Base-by-base conservation (phyloP, 2,329 filamentous ascomycete genomes). In the Alternaria tenuissima region DNA sequence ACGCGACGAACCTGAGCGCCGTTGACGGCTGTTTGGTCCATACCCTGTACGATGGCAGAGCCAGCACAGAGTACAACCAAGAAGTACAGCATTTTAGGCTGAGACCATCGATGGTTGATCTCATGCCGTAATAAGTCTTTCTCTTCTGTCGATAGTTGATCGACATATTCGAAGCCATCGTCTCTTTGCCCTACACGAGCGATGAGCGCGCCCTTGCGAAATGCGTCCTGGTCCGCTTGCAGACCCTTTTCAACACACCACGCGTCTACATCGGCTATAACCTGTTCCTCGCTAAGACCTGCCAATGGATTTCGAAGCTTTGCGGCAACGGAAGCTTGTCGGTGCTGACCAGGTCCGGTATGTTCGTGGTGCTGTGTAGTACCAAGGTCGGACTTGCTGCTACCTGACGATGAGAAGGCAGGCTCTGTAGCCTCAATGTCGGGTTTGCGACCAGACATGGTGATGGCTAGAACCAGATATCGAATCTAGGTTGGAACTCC, bases 21-120 rank as follows among this genome's bases (percentile, higher is more conserved):
- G 22, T 77, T 77, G 3, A 76, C 71, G 4, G 72, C 73, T 5
- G 75, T 75, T 48, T 76, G 72, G 54, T 76, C 74, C 73, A 73
- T 74, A 22, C 89, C 89, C 71, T 91, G 89, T 0, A 91, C 89
- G 24, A 88, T 88, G 16, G 89, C 89, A 43, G 86, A 89, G 20
- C 87, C 82, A n/a, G 87, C 90, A 69, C 88, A 91, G 36, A 89
- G 81, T 60, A 88, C 72, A 63, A 92, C 87, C 7, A 91, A 83
- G 52, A 88, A 81, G 74, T 91, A 91, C 49, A 92, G 82, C 73
- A 86, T 85, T 63, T 75, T 81, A 0, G 90, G 89, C 68, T 93
- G 90, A 6, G 84, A 85, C 90, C 90, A 93, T 62, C 87, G 88
- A 70, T 91, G 84, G 1, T 84, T 85, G 41, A 85, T 83, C 71